These are phyloP conservation scores for Colletotrichum eleusines DNA, from an alignment of 2,329 filamentous ascomycete species.

Conservation along the genomic window DNA sequence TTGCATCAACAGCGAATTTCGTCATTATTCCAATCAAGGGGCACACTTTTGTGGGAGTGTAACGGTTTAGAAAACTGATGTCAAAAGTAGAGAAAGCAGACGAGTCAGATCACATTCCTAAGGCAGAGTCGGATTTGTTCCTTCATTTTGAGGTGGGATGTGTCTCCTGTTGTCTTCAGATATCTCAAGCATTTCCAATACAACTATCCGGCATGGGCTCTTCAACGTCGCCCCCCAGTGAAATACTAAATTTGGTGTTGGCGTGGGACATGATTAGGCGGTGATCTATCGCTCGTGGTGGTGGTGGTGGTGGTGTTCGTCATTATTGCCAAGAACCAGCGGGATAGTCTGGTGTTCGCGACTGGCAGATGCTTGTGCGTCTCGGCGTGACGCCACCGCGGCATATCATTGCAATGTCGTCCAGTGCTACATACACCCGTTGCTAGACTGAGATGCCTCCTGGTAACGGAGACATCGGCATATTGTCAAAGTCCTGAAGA, in stretches of 20 bases:
- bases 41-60: background rate
- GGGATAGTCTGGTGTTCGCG: background rate
- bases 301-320: background rate
- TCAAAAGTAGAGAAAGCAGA: background rate
- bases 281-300: background rate
- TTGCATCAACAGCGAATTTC: background rate
- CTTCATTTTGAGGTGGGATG: background rate
- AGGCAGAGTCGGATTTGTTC: background rate
- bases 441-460: background rate
- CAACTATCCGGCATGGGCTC: background rate
- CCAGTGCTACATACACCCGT: no score
- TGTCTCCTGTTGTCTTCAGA: background rate
- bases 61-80: no score
- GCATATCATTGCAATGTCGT: no score
- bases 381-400: no score
- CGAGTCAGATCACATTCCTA: background rate
- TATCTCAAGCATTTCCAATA: background rate
- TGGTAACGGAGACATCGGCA: no score
- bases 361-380: constrained; percentile 3
- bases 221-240: background rate
- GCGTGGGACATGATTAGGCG: background rate
- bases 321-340: background rate
- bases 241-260: background rate
- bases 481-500: background rate
- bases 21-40: no score